Base-by-base conservation (phyloP, 176 grass and related monocot genomes). In the Eleusine coracana region DNA sequence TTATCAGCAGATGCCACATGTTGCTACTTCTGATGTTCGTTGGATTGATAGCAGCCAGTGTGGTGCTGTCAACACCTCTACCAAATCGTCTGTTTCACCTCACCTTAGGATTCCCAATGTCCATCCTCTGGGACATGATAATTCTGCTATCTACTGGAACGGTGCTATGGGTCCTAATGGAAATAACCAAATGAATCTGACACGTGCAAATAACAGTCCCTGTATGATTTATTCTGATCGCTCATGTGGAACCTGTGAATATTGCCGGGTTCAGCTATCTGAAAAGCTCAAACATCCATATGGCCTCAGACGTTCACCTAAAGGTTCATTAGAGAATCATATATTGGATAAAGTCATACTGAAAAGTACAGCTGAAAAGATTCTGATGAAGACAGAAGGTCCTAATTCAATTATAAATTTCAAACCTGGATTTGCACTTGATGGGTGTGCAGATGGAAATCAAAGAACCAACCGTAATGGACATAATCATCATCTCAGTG, bases 341-440 rank as follows among this genome's bases (percentile, higher is more conserved):
- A 28, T 51, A 40, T n/a, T 65, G 10, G 73, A 82, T 58, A 75
- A 73, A 74, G 27, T 56, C 29, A 58, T 21, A 48, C 44, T 40
- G 51, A 65, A 68, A 61, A 31, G 4, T 82, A 61, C 34, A 68
- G 79, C 78, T 25, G 83, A 82, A 61, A 78, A 86, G 63, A 80
- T 54, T 31, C 36, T 87, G 51, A 80, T 78, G 71, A 91, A 42
- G 70, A 84, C 70, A 36, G 74, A 80, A 10, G 84, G 63, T 55
- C 70, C 40, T 29, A 71, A 91, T 73, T 87, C 80, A 29, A n/a
- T 50, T 20, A 68, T 56, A 81, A 80, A 70, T 80, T 59, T 84
- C 62, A 73, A 76, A 4, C 69, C 75, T 80, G 42, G 10, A 41
- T 69, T 67, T 81, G 6, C 21, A 64, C 41, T 31, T 52, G 65